These are phyloP conservation scores for Aspergillus thermomutatus DNA, from an alignment of 2,329 filamentous ascomycete species.

Conservation along the genomic window DNA sequence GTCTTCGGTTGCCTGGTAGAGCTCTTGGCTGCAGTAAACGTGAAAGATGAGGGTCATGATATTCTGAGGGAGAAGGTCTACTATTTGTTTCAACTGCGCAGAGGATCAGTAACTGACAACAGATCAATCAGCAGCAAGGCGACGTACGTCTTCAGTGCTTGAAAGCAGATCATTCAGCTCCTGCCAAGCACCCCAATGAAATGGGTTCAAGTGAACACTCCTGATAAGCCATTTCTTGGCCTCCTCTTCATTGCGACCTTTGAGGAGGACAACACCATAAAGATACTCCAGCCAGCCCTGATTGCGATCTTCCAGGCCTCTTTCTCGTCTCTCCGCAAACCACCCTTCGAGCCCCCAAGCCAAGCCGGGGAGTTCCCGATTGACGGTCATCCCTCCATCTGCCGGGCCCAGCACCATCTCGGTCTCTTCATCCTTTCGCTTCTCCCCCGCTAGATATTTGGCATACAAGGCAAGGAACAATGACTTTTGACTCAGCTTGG, in stretches of 20 bases:
- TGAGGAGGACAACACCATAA: conserved; percentile 86
- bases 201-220: conserved; percentile 84
- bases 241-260: conserved; percentile 82
- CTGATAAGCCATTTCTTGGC: conserved; percentile 84
- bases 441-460: conserved; percentile 89
- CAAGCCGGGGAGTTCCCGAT: conserved; percentile 77
- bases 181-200: conserved; percentile 97
- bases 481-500: conserved; percentile 77
- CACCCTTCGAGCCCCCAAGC: conserved; percentile 74
- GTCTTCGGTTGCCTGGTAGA: conserved; percentile 78
- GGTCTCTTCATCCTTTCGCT: conserved; percentile 91
- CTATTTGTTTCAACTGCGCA: conserved; percentile 65
- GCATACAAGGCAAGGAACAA: conserved; percentile 90
- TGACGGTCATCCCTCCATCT: conserved; percentile 77
- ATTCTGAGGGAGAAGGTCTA: conserved; percentile 75
- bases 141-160: conserved; percentile 73
- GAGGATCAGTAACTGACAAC: conserved; percentile 14
- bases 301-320: conserved; percentile 59
- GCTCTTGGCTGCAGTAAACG: conserved; percentile 82
- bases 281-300: conserved; percentile 86
- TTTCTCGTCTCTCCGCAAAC: conserved; percentile 65
- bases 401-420: conserved; percentile 96
- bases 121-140: conserved; percentile 1
- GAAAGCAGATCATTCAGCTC: conserved; percentile 81
- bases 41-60: conserved; percentile 94